Evolutionary conservation across 176 grass and related monocot genomes (phyloP).

Genomic region (Microstegium vimineum): DNA sequence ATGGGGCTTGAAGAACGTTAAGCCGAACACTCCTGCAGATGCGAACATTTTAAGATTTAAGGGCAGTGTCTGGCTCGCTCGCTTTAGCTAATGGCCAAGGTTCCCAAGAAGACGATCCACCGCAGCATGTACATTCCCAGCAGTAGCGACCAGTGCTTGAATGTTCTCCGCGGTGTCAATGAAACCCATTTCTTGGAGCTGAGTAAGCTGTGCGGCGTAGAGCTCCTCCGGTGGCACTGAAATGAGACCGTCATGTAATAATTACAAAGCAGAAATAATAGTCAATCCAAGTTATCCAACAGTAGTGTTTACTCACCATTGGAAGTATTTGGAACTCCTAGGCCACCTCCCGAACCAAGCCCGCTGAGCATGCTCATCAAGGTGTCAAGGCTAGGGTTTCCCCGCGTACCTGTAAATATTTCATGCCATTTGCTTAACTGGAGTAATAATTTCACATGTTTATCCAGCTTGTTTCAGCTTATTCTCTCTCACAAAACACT

Average conservation of each 20-base stretch:
- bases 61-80: conserved; percentile 7
- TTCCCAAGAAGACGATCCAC: conserved; percentile 92
- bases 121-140: conserved; percentile 89
- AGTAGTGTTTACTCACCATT: conserved; percentile 52
- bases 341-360: conserved; percentile 74
- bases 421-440: not conserved
- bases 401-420: conserved; percentile 42
- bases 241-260: not conserved
- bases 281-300: not conserved
- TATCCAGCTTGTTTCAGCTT: no score
- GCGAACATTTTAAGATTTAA: not conserved
- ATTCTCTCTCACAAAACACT: no score
- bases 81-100: conserved; percentile 59
- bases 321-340: conserved; percentile 56
- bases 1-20: conserved; percentile 13
- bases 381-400: conserved; percentile 59
- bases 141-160: conserved; percentile 68
- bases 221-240: conserved; percentile 85
- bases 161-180: conserved; percentile 85
- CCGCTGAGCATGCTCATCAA: conserved; percentile 93
- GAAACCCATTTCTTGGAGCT: conserved; percentile 98
- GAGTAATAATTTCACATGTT: not conserved
- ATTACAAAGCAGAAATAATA: not conserved
- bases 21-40: conserved; percentile 8
- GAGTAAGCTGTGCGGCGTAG: conserved; percentile 83